Conservation (phyloP, 139 green algal species). For the Auxenochlorella pyrenoidosa region DNA sequence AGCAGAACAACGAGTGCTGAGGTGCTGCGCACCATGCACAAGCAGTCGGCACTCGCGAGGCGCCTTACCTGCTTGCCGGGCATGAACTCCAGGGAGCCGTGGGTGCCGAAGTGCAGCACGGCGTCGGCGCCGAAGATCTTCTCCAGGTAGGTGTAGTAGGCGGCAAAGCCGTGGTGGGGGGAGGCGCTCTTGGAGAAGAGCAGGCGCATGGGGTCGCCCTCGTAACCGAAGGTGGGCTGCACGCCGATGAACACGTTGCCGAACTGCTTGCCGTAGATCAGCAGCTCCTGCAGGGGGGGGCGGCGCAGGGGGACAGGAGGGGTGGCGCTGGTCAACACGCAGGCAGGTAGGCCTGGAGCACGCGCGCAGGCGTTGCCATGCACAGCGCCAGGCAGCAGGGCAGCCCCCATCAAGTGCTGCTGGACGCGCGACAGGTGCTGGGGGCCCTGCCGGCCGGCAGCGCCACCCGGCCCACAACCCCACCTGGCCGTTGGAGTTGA, state of each 20-base stretch:
- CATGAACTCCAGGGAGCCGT: slow-evolving; percentile 99
- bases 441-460: no score
- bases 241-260: slow-evolving; percentile 99
- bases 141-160: slow-evolving; percentile 99
- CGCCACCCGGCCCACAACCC: no score
- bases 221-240: slow-evolving; percentile 99
- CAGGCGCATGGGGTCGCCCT: slow-evolving; percentile 99
- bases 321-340: no score
- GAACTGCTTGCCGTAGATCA: slow-evolving; percentile 97
- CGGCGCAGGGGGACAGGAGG: background rate
- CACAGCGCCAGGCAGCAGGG: no score
- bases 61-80: slow-evolving; percentile 89
- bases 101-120: slow-evolving; percentile 99
- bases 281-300: slow-evolving; percentile 79
- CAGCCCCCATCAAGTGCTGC: no score
- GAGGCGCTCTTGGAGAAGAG: slow-evolving; percentile 95
- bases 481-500: slow-evolving; percentile 94
- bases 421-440: no score
- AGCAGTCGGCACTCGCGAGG: no score
- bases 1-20: no score
- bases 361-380: no score
- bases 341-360: no score
- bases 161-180: slow-evolving; percentile 99
- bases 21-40: no score
- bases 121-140: slow-evolving; percentile 86